Evolutionary conservation across 805 yeast species (phyloP).

Genomic region (Cyberlindnera euphorbiiphila): DNA sequence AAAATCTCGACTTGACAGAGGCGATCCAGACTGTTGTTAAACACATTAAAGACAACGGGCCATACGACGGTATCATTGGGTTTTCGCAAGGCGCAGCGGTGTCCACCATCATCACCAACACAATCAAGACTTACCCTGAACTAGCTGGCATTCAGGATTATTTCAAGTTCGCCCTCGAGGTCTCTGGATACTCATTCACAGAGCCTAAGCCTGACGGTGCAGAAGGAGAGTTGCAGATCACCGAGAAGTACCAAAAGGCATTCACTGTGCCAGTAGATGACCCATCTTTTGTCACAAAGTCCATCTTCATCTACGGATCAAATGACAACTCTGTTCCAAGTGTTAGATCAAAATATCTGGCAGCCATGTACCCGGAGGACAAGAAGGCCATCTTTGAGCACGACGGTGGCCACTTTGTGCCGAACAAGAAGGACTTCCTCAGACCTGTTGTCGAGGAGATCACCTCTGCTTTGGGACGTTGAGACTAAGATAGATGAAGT

Average conservation of each 20-base stretch:
- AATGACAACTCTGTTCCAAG: constrained; percentile 82
- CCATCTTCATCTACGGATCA: constrained; percentile 83
- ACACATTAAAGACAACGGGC: constrained; percentile 62
- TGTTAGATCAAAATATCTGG: constrained; percentile 61
- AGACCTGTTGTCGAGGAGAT: constrained; percentile 40
- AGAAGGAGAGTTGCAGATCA: constrained; percentile 33
- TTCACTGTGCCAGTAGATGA: constrained; percentile 31
- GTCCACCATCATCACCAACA: constrained; percentile 63
- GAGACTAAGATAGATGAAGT: neutral
- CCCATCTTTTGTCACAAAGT: constrained; percentile 32
- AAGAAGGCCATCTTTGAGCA: constrained; percentile 57
- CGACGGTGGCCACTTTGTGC: constrained; percentile 97
- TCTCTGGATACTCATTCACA: constrained; percentile 61
- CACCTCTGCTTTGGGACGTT: constrained; percentile 7
- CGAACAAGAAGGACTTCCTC: constrained; percentile 66
- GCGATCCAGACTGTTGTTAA: constrained; percentile 46
- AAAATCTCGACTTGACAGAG: constrained; percentile 47
- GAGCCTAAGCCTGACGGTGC: constrained; percentile 35
- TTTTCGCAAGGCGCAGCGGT: constrained; percentile 95
- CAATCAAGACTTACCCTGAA: constrained; percentile 32
- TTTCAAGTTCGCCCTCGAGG: constrained; percentile 71
- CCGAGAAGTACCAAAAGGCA: constrained; percentile 31
- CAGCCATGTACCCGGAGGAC: constrained; percentile 46
- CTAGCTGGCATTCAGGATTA: constrained; percentile 26
- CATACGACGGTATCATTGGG: constrained; percentile 85